These are phyloP conservation scores for Aureobasidium melanogenum DNA, from an alignment of 2,329 filamentous ascomycete species.

Conservation along the genomic window DNA sequence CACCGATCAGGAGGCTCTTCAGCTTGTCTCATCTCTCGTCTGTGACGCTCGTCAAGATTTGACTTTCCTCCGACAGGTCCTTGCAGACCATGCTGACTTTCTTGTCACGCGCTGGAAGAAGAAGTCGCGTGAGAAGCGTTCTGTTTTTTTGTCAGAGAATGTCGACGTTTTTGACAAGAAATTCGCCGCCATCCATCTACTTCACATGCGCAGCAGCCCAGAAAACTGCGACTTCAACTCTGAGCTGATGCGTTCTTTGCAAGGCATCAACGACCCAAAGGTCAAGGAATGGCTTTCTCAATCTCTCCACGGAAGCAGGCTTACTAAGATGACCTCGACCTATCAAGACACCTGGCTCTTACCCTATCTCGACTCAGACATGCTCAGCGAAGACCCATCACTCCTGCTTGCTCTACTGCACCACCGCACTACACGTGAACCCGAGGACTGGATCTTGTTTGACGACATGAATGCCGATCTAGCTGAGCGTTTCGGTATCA, in stretches of 20 bases:
- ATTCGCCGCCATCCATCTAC: not conserved
- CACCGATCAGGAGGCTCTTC: not conserved
- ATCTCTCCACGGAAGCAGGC: not conserved
- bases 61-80: not conserved
- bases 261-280: not conserved
- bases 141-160: not conserved
- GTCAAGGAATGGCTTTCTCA: not conserved
- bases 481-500: not conserved
- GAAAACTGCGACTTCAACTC: not conserved
- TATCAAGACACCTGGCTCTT: conserved; percentile 9
- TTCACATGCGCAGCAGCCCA: not conserved
- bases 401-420: conserved; percentile 15
- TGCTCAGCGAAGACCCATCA: conserved; percentile 9
- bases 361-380: conserved; percentile 14
- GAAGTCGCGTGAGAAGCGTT: not conserved
- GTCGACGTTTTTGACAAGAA: not conserved
- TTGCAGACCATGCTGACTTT: not conserved
- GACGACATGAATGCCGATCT: conserved; percentile 14
- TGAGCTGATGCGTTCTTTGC: not conserved
- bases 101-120: conserved; percentile 3
- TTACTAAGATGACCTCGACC: not conserved
- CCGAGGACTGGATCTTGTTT: conserved; percentile 14
- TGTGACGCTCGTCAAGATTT: not conserved
- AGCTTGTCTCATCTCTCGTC: not conserved
- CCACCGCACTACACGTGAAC: conserved; percentile 9